Percentiles rank a stretch among this genome's conserved stretches.
These are phyloP conservation scores for Cladosporium sp. DNA, from an alignment of 2,329 filamentous ascomycete genomes.

Conservation along the genomic window DNA sequence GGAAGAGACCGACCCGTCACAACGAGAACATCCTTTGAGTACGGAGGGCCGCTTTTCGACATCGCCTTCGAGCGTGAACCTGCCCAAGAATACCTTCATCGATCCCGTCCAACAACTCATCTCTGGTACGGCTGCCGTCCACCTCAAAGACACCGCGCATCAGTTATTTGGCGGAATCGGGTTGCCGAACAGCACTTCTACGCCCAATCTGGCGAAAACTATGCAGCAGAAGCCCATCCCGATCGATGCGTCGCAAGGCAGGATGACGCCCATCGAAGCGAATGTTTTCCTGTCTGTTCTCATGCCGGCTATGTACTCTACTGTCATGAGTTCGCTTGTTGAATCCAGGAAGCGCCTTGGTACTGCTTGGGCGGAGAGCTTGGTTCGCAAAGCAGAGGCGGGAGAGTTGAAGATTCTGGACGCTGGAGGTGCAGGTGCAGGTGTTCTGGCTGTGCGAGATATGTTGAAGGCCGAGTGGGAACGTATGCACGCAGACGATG, in stretches of 20 bases:
- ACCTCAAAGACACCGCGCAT: conserved; percentile 68
- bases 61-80: conserved; percentile 65
- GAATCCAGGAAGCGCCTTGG: conserved; percentile 72
- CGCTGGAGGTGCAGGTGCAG: conserved; percentile 68
- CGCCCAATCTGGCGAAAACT: conserved; percentile 53
- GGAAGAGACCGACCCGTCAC: conserved; percentile 29
- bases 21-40: conserved; percentile 70
- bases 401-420: conserved; percentile 66
- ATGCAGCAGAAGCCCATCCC: conserved; percentile 61
- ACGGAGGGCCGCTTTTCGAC: conserved; percentile 69
- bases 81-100: conserved; percentile 66
- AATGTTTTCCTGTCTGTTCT: conserved; percentile 67
- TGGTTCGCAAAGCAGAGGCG: conserved; percentile 50
- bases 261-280: conserved; percentile 70
- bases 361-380: conserved; percentile 61
- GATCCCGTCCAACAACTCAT: conserved; percentile 67
- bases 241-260: conserved; percentile 57
- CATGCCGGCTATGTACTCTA: conserved; percentile 66
- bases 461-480: conserved; percentile 79
- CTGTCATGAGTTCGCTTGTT: conserved; percentile 61
- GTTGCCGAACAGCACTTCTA: conserved; percentile 72
- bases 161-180: conserved; percentile 69
- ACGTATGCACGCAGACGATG: conserved; percentile 47
- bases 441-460: conserved; percentile 69
- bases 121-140: conserved; percentile 58